A percentile compares a stretch with the other conserved stretches of the same genome.
Conservation (phyloP, 2,329 filamentous ascomycete genomes). For the Colletotrichum sojae region DNA sequence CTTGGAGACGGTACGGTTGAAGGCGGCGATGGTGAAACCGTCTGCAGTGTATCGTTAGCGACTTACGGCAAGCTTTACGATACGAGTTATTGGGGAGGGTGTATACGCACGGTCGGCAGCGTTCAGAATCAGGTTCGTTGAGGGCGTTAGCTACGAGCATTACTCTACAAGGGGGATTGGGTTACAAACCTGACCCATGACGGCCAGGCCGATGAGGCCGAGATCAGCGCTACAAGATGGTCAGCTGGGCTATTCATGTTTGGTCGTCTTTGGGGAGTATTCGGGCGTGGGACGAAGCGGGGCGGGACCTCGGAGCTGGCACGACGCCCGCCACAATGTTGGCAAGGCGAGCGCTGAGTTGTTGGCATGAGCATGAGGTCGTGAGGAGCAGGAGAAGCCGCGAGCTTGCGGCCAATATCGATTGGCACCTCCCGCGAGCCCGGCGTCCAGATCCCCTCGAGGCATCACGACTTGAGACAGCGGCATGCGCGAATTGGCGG, state of each 20-base stretch:
- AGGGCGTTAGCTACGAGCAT: conserved; percentile 29
- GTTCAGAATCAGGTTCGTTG: conserved; percentile 91
- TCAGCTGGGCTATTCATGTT: conserved; percentile 61
- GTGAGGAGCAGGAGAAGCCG: conserved; percentile 12
- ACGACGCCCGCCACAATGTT: conserved; percentile 61
- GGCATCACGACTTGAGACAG: conserved; percentile 20
- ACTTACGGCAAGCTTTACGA: background rate
- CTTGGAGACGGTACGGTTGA: conserved; percentile 99
- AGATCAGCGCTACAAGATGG: conserved; percentile 82
- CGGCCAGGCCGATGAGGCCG: conserved; percentile 92
- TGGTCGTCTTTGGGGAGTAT: conserved; percentile 28
- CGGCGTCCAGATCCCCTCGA: background rate
- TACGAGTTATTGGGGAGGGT: background rate
- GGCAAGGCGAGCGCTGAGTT: conserved; percentile 78
- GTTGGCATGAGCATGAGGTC: conserved; percentile 33
- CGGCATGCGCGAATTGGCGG: conserved; percentile 53
- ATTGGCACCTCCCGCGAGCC: conserved; percentile 29
- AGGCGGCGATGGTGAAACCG: conserved; percentile 96
- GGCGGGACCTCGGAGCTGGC: conserved; percentile 56
- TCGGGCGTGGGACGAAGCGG: conserved; percentile 43
- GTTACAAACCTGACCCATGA: conserved; percentile 74
- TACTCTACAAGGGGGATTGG: too few species aligned
- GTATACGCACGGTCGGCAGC: conserved; percentile 73
- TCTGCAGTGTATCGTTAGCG: conserved; percentile 55
- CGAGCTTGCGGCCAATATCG: conserved; percentile 10